Evolutionary conservation across 1,139 yeast species (phyloP).

Genomic region (Kluyveromyces sp.): DNA sequence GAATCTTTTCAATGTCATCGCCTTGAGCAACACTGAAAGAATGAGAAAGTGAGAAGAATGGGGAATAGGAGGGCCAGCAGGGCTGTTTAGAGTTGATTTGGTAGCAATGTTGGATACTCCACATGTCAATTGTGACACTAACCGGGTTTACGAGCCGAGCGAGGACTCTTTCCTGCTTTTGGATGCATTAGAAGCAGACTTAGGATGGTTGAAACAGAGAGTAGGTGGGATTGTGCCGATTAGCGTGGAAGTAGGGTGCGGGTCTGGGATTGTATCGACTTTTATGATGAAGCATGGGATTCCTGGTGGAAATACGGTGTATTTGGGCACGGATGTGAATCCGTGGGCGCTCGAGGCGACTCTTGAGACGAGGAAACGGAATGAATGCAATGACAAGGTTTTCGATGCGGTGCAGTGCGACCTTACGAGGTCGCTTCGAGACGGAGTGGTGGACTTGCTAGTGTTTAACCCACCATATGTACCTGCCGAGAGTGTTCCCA

Average conservation of each 20-base stretch:
- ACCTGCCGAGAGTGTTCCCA: slow-evolving; percentile 70
- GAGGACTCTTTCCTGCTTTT: slow-evolving; percentile 82
- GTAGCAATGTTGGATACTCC: slow-evolving; percentile 53
- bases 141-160: slow-evolving; percentile 79
- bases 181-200: slow-evolving; percentile 67
- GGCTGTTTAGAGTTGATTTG: not conserved
- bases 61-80: not conserved
- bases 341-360: slow-evolving; percentile 65
- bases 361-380: slow-evolving; percentile 41
- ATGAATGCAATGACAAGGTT: slow-evolving; percentile 32
- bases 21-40: too few species aligned
- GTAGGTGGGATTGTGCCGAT: slow-evolving; percentile 38
- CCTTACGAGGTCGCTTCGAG: slow-evolving; percentile 45
- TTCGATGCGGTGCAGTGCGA: slow-evolving; percentile 41
- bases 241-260: slow-evolving; percentile 83
- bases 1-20: not conserved
- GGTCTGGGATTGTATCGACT: slow-evolving; percentile 81
- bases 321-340: slow-evolving; percentile 69
- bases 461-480: slow-evolving; percentile 96
- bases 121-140: slow-evolving; percentile 37
- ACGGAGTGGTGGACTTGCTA: slow-evolving; percentile 51
- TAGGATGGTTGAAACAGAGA: slow-evolving; percentile 29
- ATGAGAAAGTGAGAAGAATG: not conserved
- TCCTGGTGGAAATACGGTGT: slow-evolving; percentile 35
- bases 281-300: slow-evolving; percentile 40